These are phyloP conservation scores for Malassezia arunalokei DNA, from an alignment of 1,284 basidiomycete genomes.

Conservation along the genomic window DNA sequence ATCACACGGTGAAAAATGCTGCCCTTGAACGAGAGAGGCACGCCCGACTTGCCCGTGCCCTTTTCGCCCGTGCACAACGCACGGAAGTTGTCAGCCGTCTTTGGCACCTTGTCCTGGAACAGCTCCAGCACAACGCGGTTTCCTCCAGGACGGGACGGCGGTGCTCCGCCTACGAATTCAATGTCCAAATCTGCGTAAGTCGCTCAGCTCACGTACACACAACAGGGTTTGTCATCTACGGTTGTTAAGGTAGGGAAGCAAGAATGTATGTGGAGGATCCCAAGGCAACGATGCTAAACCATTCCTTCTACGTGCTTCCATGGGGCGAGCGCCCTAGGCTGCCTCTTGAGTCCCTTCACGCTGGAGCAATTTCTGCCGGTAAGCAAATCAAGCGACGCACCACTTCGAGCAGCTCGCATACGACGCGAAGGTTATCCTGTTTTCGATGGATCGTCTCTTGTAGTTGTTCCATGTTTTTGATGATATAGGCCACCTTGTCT, in stretches of 20 bases:
- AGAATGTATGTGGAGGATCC: too few relatives aligned
- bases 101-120: constrained; percentile 62
- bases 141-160: constrained; percentile 46
- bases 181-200: constrained; percentile 29
- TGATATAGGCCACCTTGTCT: constrained; percentile 36
- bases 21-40: constrained; percentile 69
- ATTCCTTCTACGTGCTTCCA: too few relatives aligned
- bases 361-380: constrained; percentile 5
- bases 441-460: constrained; percentile 41
- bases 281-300: too few relatives aligned
- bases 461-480: constrained; percentile 37
- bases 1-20: constrained; percentile 33
- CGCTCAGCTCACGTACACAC: constrained; percentile 8
- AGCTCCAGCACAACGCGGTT: constrained; percentile 63
- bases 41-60: constrained; percentile 55
- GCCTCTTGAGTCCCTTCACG: not conserved
- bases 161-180: constrained; percentile 19
- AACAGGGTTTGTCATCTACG: constrained; percentile 12
- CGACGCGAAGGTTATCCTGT: constrained; percentile 41
- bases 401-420: constrained; percentile 35
- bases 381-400: constrained; percentile 19
- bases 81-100: constrained; percentile 79
- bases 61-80: constrained; percentile 76
- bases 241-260: too few relatives aligned
- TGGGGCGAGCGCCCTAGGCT: not conserved